Conservation (phyloP, 202 grass and related monocot genomes). For the Zoysia matrella region DNA sequence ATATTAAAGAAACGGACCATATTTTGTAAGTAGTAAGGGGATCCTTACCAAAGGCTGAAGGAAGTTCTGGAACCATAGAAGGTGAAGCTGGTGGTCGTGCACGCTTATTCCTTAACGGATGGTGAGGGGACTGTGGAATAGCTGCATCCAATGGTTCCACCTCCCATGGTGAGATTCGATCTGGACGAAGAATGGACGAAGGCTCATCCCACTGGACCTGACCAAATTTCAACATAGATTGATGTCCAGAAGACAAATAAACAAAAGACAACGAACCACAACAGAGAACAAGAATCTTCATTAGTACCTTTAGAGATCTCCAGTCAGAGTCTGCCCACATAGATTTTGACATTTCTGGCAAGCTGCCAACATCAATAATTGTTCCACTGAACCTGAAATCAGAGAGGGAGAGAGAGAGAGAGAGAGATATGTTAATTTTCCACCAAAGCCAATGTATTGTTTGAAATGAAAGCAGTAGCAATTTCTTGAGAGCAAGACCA, state of each 20-base stretch:
- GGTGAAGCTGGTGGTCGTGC: constrained; percentile 59
- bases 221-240: constrained; percentile 42
- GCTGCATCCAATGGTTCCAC: constrained; percentile 69
- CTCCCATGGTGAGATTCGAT: constrained; percentile 91
- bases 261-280: constrained; percentile 20
- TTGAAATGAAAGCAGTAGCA: constrained; percentile 25
- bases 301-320: constrained; percentile 86
- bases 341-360: constrained; percentile 48
- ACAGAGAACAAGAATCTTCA: constrained; percentile 18
- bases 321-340: constrained; percentile 83
- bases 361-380: constrained; percentile 66
- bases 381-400: constrained; percentile 91
- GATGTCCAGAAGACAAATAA: constrained; percentile 28
- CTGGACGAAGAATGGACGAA: constrained; percentile 77
- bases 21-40: constrained; percentile 22
- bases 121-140: constrained; percentile 60
- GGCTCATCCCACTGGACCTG: constrained; percentile 99
- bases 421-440: constrained; percentile 27
- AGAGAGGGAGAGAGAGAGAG: constrained; percentile 1
- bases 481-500: constrained; percentile 30
- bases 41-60: constrained; percentile 61
- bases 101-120: constrained; percentile 66
- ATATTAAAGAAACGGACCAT: background rate
- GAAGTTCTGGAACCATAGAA: constrained; percentile 54
- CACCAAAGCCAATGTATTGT: constrained; percentile 14